Evolutionary conservation across 768 basidiomycete genomes (phyloP).

Genomic region (Scleroderma citrinum): DNA sequence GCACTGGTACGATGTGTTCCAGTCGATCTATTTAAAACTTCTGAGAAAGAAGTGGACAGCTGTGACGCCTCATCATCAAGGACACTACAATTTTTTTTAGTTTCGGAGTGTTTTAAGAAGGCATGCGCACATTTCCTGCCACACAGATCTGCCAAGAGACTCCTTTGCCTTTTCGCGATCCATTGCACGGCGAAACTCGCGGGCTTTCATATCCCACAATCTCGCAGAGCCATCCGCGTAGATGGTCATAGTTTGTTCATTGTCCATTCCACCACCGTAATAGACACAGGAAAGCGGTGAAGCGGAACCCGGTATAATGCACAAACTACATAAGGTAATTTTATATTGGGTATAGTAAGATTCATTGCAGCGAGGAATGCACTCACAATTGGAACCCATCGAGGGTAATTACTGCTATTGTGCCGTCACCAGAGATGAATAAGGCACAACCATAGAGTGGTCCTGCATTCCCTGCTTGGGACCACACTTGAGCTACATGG

Average conservation of each 20-base stretch:
- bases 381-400: constrained; percentile 77
- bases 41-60: constrained; percentile 20
- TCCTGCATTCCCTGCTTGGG: constrained; percentile 42
- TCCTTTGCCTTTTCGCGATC: constrained; percentile 70
- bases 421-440: constrained; percentile 73
- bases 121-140: constrained; percentile 59
- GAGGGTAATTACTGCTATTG: constrained; percentile 71
- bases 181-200: constrained; percentile 85
- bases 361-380: neutral
- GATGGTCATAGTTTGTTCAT: constrained; percentile 65
- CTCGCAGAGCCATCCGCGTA: constrained; percentile 76
- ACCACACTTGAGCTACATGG: constrained; percentile 48
- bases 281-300: constrained; percentile 59
- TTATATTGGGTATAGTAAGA: too few relatives aligned
- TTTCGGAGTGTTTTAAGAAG: neutral
- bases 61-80: constrained; percentile 24
- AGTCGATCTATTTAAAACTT: constrained; percentile 13
- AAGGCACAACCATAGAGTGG: constrained; percentile 62
- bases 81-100: constrained; percentile 18
- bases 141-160: constrained; percentile 62
- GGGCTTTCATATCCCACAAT: constrained; percentile 79
- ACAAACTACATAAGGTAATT: constrained; percentile 44
- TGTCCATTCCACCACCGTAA: constrained; percentile 41
- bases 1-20: constrained; percentile 19
- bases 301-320: constrained; percentile 77